Evolutionary conservation across 176 grass and related monocot genomes (phyloP).

Genomic region (Eragrostis curvula): DNA sequence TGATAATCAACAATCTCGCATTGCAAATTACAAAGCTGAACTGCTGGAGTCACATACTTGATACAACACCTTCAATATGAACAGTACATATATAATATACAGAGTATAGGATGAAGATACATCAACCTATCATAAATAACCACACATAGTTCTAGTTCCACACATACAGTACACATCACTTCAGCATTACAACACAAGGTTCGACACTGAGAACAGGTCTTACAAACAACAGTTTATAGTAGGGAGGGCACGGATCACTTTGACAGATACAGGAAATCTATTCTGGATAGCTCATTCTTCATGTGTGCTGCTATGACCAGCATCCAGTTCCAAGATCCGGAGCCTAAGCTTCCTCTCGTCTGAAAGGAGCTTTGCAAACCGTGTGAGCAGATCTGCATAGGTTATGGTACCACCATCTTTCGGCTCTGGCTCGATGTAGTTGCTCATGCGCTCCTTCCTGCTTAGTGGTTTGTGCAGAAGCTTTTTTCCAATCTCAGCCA

Average conservation of each 20-base stretch:
- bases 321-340: slow-evolving; percentile 27
- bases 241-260: not conserved
- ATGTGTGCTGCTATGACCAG: slow-evolving; percentile 5
- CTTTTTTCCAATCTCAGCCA: slow-evolving; percentile 29
- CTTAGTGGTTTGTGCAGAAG: slow-evolving; percentile 37
- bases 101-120: not conserved
- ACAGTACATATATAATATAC: not conserved
- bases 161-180: not conserved
- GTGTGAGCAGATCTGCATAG: slow-evolving; percentile 38
- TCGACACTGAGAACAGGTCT: not conserved
- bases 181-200: not conserved
- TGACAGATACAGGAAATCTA: not conserved
- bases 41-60: not conserved
- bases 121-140: not conserved
- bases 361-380: slow-evolving; percentile 42
- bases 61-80: not conserved
- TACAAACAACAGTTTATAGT: not conserved
- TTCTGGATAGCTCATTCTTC: slow-evolving; percentile 21
- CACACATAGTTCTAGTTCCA: not conserved
- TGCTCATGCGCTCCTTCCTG: slow-evolving; percentile 16
- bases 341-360: slow-evolving; percentile 40
- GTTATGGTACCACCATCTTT: not conserved
- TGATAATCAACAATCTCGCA: slow-evolving; percentile 7
- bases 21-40: not conserved
- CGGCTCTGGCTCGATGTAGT: not conserved